Evolutionary conservation across 495 filamentous ascomycete genomes (phyloP).

Genomic region (Penicillium desertorum): DNA sequence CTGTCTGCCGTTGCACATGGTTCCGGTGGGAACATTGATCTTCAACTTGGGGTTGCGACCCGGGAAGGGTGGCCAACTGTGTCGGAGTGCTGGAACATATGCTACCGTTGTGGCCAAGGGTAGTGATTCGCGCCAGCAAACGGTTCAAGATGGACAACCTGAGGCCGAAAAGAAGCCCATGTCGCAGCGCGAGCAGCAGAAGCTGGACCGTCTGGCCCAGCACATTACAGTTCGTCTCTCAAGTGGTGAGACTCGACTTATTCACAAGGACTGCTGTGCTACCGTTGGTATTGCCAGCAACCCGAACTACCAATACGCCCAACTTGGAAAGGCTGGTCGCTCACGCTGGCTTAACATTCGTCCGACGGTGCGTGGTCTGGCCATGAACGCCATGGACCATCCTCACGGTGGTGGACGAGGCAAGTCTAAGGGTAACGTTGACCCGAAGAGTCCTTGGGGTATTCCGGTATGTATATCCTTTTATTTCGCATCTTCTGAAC

Average conservation of each 20-base stretch:
- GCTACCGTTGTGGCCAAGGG: conserved; percentile 85
- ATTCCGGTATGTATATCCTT: conserved; percentile 67
- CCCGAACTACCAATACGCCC: conserved; percentile 80
- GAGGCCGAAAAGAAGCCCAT: conserved; percentile 36
- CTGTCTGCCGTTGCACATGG: conserved; percentile 90
- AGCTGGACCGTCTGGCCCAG: conserved; percentile 56
- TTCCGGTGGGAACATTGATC: conserved; percentile 86
- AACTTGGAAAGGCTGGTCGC: conserved; percentile 92
- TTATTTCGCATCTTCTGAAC: conserved; percentile 1
- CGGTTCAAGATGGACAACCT: conserved; percentile 24
- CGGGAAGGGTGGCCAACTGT: conserved; percentile 78
- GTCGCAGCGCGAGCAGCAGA: conserved; percentile 43
- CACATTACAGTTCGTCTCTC: conserved; percentile 81
- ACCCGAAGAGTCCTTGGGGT: conserved; percentile 95
- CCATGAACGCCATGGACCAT: conserved; percentile 97
- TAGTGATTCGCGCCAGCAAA: conserved; percentile 53
- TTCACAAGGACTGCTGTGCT: conserved; percentile 87
- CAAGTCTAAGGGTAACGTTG: conserved; percentile 96
- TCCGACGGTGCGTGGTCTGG: conserved; percentile 92
- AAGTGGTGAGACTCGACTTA: conserved; percentile 85
- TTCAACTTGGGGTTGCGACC: conserved; percentile 81
- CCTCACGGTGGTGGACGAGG: conserved; percentile 98
- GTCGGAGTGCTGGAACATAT: conserved; percentile 88
- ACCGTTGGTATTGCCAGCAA: conserved; percentile 94
- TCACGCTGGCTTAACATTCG: conserved; percentile 89